A percentile compares a stretch with the other conserved stretches of the same genome.
Evolutionary conservation across 768 basidiomycete species (phyloP).

Genomic region (Obba rivulosa): DNA sequence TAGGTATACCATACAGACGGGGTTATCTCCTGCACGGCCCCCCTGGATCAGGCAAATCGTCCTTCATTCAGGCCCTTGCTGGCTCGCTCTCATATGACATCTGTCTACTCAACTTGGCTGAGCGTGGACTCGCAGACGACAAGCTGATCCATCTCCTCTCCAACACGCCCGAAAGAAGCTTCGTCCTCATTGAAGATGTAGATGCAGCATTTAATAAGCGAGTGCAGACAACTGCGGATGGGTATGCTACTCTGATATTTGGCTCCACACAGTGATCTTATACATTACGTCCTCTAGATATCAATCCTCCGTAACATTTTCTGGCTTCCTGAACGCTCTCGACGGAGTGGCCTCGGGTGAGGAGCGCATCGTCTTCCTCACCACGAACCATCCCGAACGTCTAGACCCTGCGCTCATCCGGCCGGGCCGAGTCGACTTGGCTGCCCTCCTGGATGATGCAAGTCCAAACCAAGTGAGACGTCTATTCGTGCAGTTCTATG

Average conservation of each 20-base stretch:
- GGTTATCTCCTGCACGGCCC: constrained; percentile 95
- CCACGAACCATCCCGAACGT: constrained; percentile 89
- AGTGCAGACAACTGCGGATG: constrained; percentile 85
- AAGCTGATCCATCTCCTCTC: constrained; percentile 91
- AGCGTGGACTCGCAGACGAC: constrained; percentile 94
- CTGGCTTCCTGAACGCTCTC: constrained; percentile 92
- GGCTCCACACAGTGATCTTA: neutral
- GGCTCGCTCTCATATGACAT: constrained; percentile 93
- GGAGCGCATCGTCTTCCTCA: constrained; percentile 98
- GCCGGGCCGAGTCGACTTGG: constrained; percentile 90
- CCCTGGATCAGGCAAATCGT: constrained; percentile 97
- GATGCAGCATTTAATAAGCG: constrained; percentile 97
- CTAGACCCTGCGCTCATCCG: constrained; percentile 94
- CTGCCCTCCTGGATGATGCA: constrained; percentile 82
- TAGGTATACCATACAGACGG: constrained; percentile 94
- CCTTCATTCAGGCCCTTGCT: constrained; percentile 96
- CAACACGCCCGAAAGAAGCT: constrained; percentile 87
- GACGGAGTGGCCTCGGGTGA: constrained; percentile 98
- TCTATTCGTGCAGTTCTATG: constrained; percentile 85
- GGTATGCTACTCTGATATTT: constrained; percentile 45
- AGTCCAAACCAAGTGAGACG: constrained; percentile 70
- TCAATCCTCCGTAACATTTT: constrained; percentile 95
- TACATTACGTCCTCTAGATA: constrained; percentile 45
- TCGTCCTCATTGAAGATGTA: constrained; percentile 95
- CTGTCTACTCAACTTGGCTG: constrained; percentile 90